A percentile compares a stretch with the other conserved stretches of the same genome.
Conservation (phyloP, 1,284 basidiomycete species). For the Athelia psychrophila region DNA sequence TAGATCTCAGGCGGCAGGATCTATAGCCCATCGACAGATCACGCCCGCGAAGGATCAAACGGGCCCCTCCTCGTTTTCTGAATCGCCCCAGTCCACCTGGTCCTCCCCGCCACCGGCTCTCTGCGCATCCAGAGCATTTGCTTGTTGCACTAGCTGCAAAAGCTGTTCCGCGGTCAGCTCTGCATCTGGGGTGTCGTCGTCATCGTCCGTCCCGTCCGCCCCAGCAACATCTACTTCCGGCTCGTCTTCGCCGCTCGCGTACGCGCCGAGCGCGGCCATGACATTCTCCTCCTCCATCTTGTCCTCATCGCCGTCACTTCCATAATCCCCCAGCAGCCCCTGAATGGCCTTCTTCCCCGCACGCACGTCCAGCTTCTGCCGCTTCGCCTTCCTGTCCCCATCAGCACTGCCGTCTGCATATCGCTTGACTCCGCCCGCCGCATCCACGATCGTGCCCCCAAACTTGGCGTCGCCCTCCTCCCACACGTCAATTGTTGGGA, state of each 20-base stretch:
- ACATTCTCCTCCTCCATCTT: slow-evolving; percentile 35
- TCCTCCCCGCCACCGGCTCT: slow-evolving; percentile 42
- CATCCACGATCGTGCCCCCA: slow-evolving; percentile 52
- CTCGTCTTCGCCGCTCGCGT: slow-evolving; percentile 49
- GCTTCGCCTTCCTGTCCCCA: slow-evolving; percentile 39
- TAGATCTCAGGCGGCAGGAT: slow-evolving; percentile 69
- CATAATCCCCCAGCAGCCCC: slow-evolving; percentile 63
- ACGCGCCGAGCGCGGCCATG: slow-evolving; percentile 48
- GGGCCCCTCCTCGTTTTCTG: slow-evolving; percentile 36
- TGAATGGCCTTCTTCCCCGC: slow-evolving; percentile 53
- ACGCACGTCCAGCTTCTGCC: slow-evolving; percentile 47
- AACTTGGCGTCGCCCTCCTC: slow-evolving; percentile 53
- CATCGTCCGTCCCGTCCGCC: slow-evolving; percentile 25
- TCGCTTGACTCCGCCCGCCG: slow-evolving; percentile 38
- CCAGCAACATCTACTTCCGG: slow-evolving; percentile 21
- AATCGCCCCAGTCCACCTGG: slow-evolving; percentile 61
- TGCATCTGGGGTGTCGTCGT: slow-evolving; percentile 19
- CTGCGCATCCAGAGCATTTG: slow-evolving; percentile 19
- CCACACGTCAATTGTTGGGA: slow-evolving; percentile 75
- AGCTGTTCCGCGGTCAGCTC: slow-evolving; percentile 47
- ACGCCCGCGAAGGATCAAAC: slow-evolving; percentile 5
- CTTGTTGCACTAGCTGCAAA: slow-evolving; percentile 48
- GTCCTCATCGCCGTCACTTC: slow-evolving; percentile 52
- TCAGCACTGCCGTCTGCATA: too few relatives aligned
- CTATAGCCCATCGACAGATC: slow-evolving; percentile 26